Evolutionary conservation across 176 grass and related monocot species (phyloP), one percentile per base, ranked within the genome.

Genomic region (Echinochloa phyllopogon): DNA sequence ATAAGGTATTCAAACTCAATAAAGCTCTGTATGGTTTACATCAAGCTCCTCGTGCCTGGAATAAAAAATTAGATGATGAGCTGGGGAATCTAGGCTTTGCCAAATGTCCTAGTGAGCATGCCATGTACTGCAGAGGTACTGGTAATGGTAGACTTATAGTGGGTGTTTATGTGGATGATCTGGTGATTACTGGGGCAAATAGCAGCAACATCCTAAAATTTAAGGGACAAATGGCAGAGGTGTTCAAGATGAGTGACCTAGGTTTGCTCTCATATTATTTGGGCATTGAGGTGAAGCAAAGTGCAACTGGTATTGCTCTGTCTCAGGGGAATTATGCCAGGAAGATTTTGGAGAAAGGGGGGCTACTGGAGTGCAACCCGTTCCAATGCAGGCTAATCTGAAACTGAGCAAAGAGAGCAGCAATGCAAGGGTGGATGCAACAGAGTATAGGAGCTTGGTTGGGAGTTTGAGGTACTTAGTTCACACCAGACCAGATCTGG

Each of bases 1-100:
- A 53, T 4, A 53, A 53, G 51, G 51, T 53, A 20, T 53, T 20
- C 4, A 18, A 33, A 33, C 4, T 20, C 0, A 16, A 53, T 16
- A 53, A 53, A 6, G 29, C 51, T 18, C 5, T 61, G 10, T 61
- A 61, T 61, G 58, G 21, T 11, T n/a, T 61, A 3, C 58, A 25
- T 27, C 58, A 61, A 25, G 58, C 58, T 3, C 58, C 58, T 3
- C 6, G 58, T 0, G 58, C 58, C 0, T 61, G 58, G 58, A 61
- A 61, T 25, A 9, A n/a, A 0, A 61, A 61, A 12, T 4, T 61
- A 18, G 51, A 53, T 53, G 51, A 53, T 1, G 1, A 6, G 2
- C 2, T 53, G 0, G 0, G 4, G 1, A 0, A 1, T 18, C 0
- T 53, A 16, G 51, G 51, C 3, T 53, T 53, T 6, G 2, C 3